Conservation (phyloP, 768 basidiomycete genomes). For the Leccinellum rugosiceps region DNA sequence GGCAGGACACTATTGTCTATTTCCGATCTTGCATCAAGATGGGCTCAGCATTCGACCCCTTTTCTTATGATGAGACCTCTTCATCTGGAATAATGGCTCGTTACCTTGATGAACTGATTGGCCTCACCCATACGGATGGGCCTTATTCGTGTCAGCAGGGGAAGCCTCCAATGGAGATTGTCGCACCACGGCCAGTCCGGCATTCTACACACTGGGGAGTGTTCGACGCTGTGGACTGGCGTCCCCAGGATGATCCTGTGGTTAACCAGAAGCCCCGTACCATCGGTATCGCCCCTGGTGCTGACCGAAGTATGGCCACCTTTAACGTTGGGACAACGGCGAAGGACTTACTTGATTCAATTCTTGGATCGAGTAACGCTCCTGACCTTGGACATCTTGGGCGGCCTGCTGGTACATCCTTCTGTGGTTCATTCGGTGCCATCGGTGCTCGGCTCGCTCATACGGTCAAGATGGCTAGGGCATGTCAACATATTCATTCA, state of each 20-base stretch:
- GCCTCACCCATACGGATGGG: conserved; percentile 3
- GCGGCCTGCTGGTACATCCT: conserved; percentile 18
- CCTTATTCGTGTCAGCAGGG: neutral
- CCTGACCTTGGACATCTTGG: conserved; percentile 1
- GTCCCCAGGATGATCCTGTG: conserved; percentile 30
- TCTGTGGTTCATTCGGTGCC: conserved; percentile 26
- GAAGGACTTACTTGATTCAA: conserved; percentile 28
- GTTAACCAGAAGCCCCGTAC: conserved; percentile 26
- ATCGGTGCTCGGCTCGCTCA: conserved; percentile 22
- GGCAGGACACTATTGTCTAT: conserved; percentile 22
- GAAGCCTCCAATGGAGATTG: conserved; percentile 1
- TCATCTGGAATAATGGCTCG: conserved; percentile 14
- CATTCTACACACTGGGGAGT: conserved; percentile 7
- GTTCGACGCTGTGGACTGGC: conserved; percentile 24
- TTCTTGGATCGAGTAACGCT: conserved; percentile 16
- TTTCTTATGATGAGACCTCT: conserved; percentile 15
- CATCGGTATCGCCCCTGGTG: conserved; percentile 30
- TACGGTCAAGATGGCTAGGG: conserved; percentile 14
- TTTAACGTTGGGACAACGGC: conserved; percentile 16
- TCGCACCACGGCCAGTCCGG: conserved; percentile 15
- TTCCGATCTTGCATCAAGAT: conserved; percentile 27
- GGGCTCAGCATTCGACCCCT: conserved; percentile 25
- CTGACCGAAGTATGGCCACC: conserved; percentile 3
- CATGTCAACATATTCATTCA: conserved; percentile 15
- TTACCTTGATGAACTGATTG: conserved; percentile 20